Evolutionary conservation across 1,139 yeast species (phyloP).

Genomic region (Entelexis sorbosivorans): DNA sequence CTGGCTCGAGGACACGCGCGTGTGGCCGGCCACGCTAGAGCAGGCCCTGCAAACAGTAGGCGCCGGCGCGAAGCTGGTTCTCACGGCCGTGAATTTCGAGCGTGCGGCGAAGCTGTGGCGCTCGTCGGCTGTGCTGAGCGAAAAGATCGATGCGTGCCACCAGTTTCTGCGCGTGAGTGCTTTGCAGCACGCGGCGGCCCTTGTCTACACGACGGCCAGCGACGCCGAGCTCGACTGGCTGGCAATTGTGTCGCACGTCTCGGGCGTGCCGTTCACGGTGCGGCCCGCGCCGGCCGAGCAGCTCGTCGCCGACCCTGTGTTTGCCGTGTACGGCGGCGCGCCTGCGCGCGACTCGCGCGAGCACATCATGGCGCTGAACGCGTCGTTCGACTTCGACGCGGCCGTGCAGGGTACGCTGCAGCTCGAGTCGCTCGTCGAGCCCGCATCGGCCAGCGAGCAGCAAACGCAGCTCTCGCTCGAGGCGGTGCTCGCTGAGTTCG

Average conservation of each 20-base stretch:
- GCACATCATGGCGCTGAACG: constrained; percentile 14
- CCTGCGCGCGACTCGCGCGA: constrained; percentile 5
- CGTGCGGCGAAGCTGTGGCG: neutral
- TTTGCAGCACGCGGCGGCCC: constrained; percentile 3
- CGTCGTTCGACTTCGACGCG: constrained; percentile 11
- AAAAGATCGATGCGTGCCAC: constrained; percentile 12
- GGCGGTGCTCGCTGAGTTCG: neutral
- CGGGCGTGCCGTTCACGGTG: neutral
- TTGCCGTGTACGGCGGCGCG: neutral
- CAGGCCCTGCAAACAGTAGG: neutral
- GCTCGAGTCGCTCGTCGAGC: constrained; percentile 2
- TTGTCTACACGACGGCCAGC: constrained; percentile 4
- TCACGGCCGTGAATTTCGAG: constrained; percentile 7
- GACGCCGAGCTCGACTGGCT: neutral
- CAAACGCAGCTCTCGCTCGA: neutral
- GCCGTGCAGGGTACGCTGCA: neutral
- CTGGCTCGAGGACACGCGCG: constrained; percentile 10
- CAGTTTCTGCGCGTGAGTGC: constrained; percentile 17
- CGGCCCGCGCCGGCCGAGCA: constrained; percentile 2
- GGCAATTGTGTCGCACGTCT: neutral
- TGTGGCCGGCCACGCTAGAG: constrained; percentile 7
- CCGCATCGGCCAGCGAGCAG: neutral
- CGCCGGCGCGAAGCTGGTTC: neutral
- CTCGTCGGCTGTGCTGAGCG: constrained; percentile 9
- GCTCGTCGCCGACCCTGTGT: constrained; percentile 4